These are phyloP conservation scores for Sordaria brevicollis DNA, from an alignment of 495 filamentous ascomycete species.

Conservation along the genomic window DNA sequence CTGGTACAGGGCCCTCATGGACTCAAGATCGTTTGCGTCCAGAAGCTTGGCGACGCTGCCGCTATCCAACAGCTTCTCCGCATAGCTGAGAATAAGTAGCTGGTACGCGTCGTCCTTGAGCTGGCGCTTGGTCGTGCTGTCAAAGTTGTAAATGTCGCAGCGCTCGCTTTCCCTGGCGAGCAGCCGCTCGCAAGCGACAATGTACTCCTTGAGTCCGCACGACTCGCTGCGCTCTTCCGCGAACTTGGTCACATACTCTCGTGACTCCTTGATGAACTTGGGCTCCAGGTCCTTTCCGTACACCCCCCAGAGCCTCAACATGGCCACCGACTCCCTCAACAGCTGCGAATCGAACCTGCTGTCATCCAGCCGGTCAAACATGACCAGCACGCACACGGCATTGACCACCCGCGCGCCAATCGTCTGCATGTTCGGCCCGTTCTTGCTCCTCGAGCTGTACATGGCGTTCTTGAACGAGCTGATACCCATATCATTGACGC, in stretches of 20 bases:
- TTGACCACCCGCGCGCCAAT: constrained; percentile 47
- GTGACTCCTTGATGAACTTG: constrained; percentile 54
- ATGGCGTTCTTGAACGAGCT: constrained; percentile 49
- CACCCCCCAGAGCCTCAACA: constrained; percentile 71
- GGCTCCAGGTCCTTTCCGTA: constrained; percentile 77
- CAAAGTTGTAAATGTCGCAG: constrained; percentile 70
- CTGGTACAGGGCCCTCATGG: constrained; percentile 65
- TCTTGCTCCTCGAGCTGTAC: constrained; percentile 43
- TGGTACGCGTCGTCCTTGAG: constrained; percentile 61
- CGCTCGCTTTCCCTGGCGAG: constrained; percentile 60
- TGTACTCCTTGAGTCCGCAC: constrained; percentile 56
- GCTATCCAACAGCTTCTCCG: constrained; percentile 49
- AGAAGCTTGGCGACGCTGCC: constrained; percentile 59
- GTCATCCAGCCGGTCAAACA: constrained; percentile 52
- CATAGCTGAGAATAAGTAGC: constrained; percentile 51
- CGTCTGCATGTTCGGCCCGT: constrained; percentile 23
- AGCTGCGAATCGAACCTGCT: constrained; percentile 40
- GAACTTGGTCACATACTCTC: constrained; percentile 53
- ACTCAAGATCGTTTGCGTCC: constrained; percentile 49
- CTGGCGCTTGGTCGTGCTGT: constrained; percentile 67
- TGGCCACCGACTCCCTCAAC: constrained; percentile 60
- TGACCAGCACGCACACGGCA: constrained; percentile 67
- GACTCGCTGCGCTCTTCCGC: constrained; percentile 48
- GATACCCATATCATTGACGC: constrained; percentile 47
- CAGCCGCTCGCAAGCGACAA: constrained; percentile 51